Evolutionary conservation across 2,329 filamentous ascomycete species (phyloP), one percentile per base, ranked within the genome.

Genomic region (Botrytis deweyae): DNA sequence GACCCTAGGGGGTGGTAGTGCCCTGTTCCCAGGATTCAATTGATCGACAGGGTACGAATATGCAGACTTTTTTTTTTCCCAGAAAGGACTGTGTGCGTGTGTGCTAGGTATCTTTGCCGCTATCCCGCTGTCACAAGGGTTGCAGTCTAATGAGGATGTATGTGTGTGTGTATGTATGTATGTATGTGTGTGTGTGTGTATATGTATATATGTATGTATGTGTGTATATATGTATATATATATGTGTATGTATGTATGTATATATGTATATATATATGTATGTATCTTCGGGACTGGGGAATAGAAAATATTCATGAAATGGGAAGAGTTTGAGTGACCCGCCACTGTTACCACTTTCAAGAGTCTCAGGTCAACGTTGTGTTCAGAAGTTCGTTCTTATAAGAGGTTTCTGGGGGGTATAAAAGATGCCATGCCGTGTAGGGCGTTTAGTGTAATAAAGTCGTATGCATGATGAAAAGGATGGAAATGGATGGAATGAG

Each of bases 11-110:
- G 36, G 49, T 68, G 2, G 33, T 40, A 20, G 29, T 25, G 25
- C 52, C 10, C 49, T 58, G 29, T 68, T 42, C 38, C 66, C n/a
- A 38, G 49, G 36, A 58, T 58, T 4, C 49, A 33, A 18, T 68
- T 58, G 66, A 58, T 68, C 49, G 49, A 58, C 65, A n/a, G 36
- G 65, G 65, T 62, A 62, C 25, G 36, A n/a, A 62, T 8, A 67
- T 55, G 33, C 33, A 67, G 18, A 68, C 25, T 68, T 38, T 68
- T n/a, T 29, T 7, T 14, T 62, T 62, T 18, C 6, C 14, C 52
- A 58, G 52, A 14, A 58, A 58, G 52, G 52, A 58, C 14, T 55
- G n/a, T 58, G n/a, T 58, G 52, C n/a, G 52, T 29, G 52, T 58
- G 52, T 58, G 12, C 52, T 18, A 58, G 52, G 52, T 36, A 49